These are phyloP conservation scores for Brasilioporus rufonigricans DNA, from an alignment of 768 basidiomycete species.

Conservation along the genomic window DNA sequence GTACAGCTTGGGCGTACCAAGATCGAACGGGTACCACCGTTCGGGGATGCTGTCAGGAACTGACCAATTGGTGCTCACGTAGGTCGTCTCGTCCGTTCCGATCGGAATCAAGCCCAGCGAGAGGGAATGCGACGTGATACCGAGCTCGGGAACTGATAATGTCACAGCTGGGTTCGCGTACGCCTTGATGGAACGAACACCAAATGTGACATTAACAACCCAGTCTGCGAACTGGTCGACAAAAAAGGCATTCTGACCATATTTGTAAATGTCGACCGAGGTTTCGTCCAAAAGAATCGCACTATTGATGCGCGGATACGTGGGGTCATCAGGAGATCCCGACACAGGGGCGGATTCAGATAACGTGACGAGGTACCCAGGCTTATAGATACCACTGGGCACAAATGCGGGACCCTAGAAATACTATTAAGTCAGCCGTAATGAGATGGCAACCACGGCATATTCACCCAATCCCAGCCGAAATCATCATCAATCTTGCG, in stretches of 20 bases:
- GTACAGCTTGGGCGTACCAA: conserved; percentile 55
- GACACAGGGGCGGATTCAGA: conserved; percentile 21
- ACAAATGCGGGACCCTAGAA: conserved; percentile 54
- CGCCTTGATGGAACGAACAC: conserved; percentile 41
- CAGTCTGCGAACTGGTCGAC: conserved; percentile 48
- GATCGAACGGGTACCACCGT: conserved; percentile 55
- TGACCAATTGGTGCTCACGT: conserved; percentile 43
- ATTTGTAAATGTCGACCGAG: conserved; percentile 54
- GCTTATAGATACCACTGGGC: conserved; percentile 53
- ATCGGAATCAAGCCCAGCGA: conserved; percentile 19
- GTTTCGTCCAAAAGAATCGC: conserved; percentile 49
- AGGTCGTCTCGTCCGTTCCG: conserved; percentile 32
- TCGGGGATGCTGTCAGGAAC: conserved; percentile 46
- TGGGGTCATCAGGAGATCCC: conserved; percentile 25
- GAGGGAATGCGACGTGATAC: conserved; percentile 35
- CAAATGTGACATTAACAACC: conserved; percentile 54
- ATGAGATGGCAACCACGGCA: neutral
- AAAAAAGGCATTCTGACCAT: conserved; percentile 45
- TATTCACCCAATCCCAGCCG: conserved; percentile 58
- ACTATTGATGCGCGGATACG: conserved; percentile 20
- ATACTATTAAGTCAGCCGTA: neutral
- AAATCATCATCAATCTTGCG: conserved; percentile 55
- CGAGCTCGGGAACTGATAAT: conserved; percentile 48
- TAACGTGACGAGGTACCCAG: conserved; percentile 50
- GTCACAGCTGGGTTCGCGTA: conserved; percentile 37